Percentiles rank a stretch among this genome's conserved stretches.
phyloP scores from a whole-genome alignment of 192 early-diverging fungal species.

The Jimgerdemannia lactiflua region DNA sequence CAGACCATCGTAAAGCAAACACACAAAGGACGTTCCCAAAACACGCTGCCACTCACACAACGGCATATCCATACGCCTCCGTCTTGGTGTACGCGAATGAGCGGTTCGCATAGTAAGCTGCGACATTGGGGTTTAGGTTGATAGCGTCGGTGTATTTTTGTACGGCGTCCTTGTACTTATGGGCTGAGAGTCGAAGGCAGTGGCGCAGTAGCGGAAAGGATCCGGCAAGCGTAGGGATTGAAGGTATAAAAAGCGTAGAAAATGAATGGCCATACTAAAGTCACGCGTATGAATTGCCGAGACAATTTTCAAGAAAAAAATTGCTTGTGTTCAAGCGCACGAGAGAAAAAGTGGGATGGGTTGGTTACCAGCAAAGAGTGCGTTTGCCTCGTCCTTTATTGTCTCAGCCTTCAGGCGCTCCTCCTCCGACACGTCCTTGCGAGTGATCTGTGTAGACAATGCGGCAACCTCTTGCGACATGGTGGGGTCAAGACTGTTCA shows the following conservation, averaged over 20 bases:
- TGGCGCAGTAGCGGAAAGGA: not conserved
- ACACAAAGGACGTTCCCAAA: not conserved
- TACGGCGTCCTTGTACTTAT: slow-evolving; percentile 83
- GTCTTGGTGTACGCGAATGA: slow-evolving; percentile 83
- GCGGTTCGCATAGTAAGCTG: slow-evolving; percentile 91
- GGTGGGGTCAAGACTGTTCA: too few relatives aligned
- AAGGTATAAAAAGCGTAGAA: not conserved
- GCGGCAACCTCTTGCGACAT: too few relatives aligned
- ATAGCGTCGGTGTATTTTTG: slow-evolving; percentile 92
- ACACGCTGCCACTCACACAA: slow-evolving; percentile 33
- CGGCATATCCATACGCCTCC: slow-evolving; percentile 85
- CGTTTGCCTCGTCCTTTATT: slow-evolving; percentile 69
- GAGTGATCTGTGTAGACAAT: too few relatives aligned
- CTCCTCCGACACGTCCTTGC: slow-evolving; percentile 30
- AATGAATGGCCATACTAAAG: not conserved
- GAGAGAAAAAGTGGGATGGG: not conserved
- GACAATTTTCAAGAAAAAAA: not conserved
- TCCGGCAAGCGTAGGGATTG: not conserved
- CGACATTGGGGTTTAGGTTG: slow-evolving; percentile 73
- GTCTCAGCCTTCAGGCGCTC: slow-evolving; percentile 39
- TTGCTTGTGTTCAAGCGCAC: not conserved
- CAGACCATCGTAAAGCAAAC: slow-evolving; percentile 5
- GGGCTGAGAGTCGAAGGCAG: slow-evolving; percentile 22
- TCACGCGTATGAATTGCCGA: not conserved
- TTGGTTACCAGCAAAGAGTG: slow-evolving; percentile 52